Percentiles rank a stretch among this genome's conserved stretches.
Evolutionary conservation across 1,139 yeast genomes (phyloP).

Genomic region (Pichia sp.): DNA sequence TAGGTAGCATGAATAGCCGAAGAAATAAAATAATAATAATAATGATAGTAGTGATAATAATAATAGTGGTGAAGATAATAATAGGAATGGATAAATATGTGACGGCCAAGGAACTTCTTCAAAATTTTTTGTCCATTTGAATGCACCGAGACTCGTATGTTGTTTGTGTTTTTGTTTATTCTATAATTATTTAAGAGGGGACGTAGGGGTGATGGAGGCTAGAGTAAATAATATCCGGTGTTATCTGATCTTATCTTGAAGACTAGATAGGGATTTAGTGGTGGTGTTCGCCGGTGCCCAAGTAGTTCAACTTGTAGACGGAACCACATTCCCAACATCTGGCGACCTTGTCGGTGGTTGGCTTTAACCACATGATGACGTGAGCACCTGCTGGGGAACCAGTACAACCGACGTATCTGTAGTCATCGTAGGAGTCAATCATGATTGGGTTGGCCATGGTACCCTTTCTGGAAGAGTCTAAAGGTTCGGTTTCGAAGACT

Average conservation of each 20-base stretch:
- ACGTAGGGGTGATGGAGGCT: not conserved
- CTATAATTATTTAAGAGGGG: conserved; percentile 3
- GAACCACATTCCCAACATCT: conserved; percentile 99
- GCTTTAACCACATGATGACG: conserved; percentile 89
- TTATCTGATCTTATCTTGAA: not conserved
- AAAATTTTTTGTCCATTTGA: not conserved
- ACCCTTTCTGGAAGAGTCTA: conserved; percentile 84
- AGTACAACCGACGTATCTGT: conserved; percentile 96
- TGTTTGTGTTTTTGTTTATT: not conserved
- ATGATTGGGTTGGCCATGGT: conserved; percentile 83
- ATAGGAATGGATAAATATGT: not conserved
- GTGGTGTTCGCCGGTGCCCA: conserved; percentile 50
- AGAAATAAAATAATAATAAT: conserved; percentile 1
- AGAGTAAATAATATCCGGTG: not conserved
- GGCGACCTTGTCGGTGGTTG: conserved; percentile 74
- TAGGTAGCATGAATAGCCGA: not conserved
- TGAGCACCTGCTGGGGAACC: conserved; percentile 95
- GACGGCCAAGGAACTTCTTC: not conserved
- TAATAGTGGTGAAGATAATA: not conserved
- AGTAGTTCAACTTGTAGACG: conserved; percentile 82
- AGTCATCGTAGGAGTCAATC: conserved; percentile 86
- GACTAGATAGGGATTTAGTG: conserved; percentile 13
- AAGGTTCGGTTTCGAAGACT: conserved; percentile 86
- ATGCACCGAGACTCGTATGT: not conserved
- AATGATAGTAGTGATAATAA: conserved; percentile 2